Conservation (phyloP, 352 stramenopile genomes). For the Globisporangium nunn region DNA sequence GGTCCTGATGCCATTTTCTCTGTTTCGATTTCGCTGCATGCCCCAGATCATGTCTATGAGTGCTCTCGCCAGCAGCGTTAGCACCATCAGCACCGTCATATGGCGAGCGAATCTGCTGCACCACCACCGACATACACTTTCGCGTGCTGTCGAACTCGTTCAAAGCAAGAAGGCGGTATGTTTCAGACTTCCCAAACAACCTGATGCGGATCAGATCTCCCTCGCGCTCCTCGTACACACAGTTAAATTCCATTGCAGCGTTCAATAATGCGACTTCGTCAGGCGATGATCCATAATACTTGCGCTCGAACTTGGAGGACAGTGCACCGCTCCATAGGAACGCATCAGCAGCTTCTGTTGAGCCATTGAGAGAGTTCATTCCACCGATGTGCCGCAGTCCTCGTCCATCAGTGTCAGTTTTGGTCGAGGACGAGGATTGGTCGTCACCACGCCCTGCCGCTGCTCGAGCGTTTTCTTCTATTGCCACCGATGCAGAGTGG, state of each 20-base stretch:
- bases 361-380: constrained; percentile 18
- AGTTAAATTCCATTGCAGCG: constrained; percentile 75
- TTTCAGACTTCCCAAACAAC: constrained; percentile 68
- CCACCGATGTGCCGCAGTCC: constrained; percentile 14
- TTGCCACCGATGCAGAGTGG: constrained; percentile 60
- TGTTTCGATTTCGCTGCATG: constrained; percentile 5
- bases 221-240: constrained; percentile 67
- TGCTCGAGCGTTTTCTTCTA: constrained; percentile 29
- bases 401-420: constrained; percentile 6
- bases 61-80: background rate
- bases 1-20: constrained; percentile 4
- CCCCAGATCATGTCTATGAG: background rate
- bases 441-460: background rate
- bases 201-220: constrained; percentile 70
- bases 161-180: constrained; percentile 66
- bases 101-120: constrained; percentile 33
- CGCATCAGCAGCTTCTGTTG: constrained; percentile 7
- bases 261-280: constrained; percentile 80
- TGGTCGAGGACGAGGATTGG: constrained; percentile 4
- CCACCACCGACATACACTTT: constrained; percentile 83
- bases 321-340: constrained; percentile 14
- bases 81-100: constrained; percentile 8
- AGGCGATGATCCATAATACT: constrained; percentile 74
- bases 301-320: constrained; percentile 26
- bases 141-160: constrained; percentile 86